Base-by-base conservation (phyloP, 1,284 basidiomycete species). In the Thecaphora frezii region DNA sequence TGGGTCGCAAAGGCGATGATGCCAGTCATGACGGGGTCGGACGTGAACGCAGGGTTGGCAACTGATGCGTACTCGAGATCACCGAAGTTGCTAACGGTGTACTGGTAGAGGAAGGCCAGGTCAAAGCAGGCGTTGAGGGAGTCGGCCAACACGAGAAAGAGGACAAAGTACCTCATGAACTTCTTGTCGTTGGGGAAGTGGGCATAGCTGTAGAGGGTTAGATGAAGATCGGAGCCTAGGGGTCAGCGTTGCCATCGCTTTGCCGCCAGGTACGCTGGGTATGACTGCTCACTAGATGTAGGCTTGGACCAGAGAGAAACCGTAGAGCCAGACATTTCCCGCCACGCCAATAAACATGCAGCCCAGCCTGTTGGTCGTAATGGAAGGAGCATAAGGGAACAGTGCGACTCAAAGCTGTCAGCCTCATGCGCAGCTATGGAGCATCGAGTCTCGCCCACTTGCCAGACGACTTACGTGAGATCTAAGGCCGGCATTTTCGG, bases 341-440 rank as follows among this genome's bases (percentile, higher is more conserved):
- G 69, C 53, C 44, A 70, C 59, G 42, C 73, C 73, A 47, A 73
- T 73, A 58, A 73, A 66, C 48, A 75, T 66, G 57, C 62, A 67
- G 21, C 73, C 73, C 47, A 75, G 53, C n/a, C 57, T 68, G 53
- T 38, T 38, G 12, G 36, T n/a, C 25, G 37, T 43, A 37, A 19
- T 25, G 21, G n/a, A n/a, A n/a, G n/a, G n/a, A n/a, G n/a, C n/a
- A n/a, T n/a, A n/a, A n/a, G n/a, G n/a, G n/a, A n/a, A n/a, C n/a
- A n/a, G n/a, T n/a, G n/a, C n/a, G n/a, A n/a, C n/a, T n/a, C n/a
- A n/a, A n/a, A n/a, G n/a, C n/a, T n/a, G n/a, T n/a, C n/a, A n/a
- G n/a, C n/a, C n/a, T n/a, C n/a, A n/a, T n/a, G n/a, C n/a, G n/a
- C n/a, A n/a, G n/a, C n/a, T n/a, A n/a, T n/a, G n/a, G n/a, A n/a